Percentiles rank a stretch among this genome's conserved stretches.
Conservation (phyloP, 2,329 filamentous ascomycete species). For the Ophiostoma tasmaniense region DNA sequence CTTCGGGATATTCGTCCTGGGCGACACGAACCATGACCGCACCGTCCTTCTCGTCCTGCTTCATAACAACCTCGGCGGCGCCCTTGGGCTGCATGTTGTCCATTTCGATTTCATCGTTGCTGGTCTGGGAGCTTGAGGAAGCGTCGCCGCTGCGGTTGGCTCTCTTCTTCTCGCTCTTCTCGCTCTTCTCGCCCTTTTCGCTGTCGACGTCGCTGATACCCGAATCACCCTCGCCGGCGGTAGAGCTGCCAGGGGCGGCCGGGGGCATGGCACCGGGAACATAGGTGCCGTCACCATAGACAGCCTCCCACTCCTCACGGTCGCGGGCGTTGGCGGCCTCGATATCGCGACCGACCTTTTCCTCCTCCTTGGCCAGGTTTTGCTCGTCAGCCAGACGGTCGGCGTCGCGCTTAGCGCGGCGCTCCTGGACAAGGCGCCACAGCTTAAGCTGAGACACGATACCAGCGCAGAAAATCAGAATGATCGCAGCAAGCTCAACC, state of each 20-base stretch:
- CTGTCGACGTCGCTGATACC: conserved; percentile 39
- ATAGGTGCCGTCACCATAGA: conserved; percentile 54
- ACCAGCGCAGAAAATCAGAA: conserved; percentile 67
- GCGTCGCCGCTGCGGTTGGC: not conserved
- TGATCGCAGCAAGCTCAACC: conserved; percentile 70
- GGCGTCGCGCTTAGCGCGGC: conserved; percentile 44
- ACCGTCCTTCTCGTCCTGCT: conserved; percentile 35
- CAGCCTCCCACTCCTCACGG: conserved; percentile 63
- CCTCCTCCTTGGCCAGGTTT: conserved; percentile 56
- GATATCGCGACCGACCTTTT: conserved; percentile 58
- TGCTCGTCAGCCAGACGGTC: conserved; percentile 42
- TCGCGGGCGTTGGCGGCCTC: conserved; percentile 55
- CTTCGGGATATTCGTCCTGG: conserved; percentile 37
- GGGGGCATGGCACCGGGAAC: not conserved
- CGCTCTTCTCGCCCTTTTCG: conserved; percentile 41
- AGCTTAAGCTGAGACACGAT: conserved; percentile 77
- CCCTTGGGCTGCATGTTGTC: conserved; percentile 37
- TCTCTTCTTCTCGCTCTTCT: conserved; percentile 26
- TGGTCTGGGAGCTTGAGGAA: not conserved
- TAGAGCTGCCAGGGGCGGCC: conserved; percentile 21
- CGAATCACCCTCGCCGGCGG: conserved; percentile 36
- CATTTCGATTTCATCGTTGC: conserved; percentile 40
- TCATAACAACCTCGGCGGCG: conserved; percentile 35
- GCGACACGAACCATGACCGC: conserved; percentile 47
- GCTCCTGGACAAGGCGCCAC: conserved; percentile 70